Evolutionary conservation across 2,329 filamentous ascomycete genomes (phyloP), one percentile per base, ranked within the genome.

Genomic region (Aspergillus pseudoglaucus): DNA sequence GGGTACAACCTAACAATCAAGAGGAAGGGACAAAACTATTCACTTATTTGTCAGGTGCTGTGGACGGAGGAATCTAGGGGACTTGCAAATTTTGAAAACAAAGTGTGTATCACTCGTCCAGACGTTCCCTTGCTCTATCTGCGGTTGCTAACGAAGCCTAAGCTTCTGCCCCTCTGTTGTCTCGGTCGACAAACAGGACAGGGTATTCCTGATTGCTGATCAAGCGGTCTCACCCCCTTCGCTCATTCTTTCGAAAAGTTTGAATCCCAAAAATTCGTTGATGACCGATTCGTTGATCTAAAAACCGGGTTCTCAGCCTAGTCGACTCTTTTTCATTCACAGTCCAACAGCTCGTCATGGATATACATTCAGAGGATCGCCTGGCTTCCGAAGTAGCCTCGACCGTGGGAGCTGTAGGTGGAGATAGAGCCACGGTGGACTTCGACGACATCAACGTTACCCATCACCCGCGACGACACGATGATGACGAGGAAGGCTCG

Each of bases 401-500:
- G 51, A 88, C 86, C 53, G 95, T 96, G 70, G 95, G 94, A 63
- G 90, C 90, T 55, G 39, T 46, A 20, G 85, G 82, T 61, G 83
- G 87, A 62, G 89, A 94, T 71, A 82, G 86, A 27, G 85, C 83
- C 37, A 80, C 80, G 35, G 77, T 85, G 62, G 85, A 89, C 57
- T 76, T 83, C 30, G 89, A 95, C 62, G 90, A 95, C 71, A 87
- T 80, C 72, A 78, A 91, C 55, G 79, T 95, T 42, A 85, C 75
- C 35, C 76, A 79, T 15, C 72, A 78, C 53, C 74, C 86, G 58
- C 83, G 88, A 58, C 81, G 85, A 65, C 83, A 87, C 62, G 90
- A 90, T 62, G 87, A 95, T 64, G 90, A 95, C 57, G 90, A 95
- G 63, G 91, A 94, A 59, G 86, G 88, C 61, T 89, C 87, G 37